phyloP scores from a whole-genome alignment of 2,329 filamentous ascomycete species.

The Stromatinia cepivora region DNA sequence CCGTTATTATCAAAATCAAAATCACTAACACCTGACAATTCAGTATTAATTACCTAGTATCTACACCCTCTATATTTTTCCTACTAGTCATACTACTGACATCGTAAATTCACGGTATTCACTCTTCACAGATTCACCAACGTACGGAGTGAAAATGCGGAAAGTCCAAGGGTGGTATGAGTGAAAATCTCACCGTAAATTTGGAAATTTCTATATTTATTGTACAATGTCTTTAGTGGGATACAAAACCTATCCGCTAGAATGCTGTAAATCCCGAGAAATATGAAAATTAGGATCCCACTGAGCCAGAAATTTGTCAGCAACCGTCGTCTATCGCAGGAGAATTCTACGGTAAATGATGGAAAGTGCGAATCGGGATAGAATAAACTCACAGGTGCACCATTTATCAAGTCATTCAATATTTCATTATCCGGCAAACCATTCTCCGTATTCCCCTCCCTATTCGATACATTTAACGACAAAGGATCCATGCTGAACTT shows the following conservation, averaged over 20 bases:
- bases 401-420: slow-evolving; percentile 1
- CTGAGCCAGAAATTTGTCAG: not conserved
- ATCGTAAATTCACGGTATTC: too few species aligned
- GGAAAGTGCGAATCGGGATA: too few species aligned
- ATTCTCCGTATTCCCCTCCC: not conserved
- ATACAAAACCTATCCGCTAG: not conserved
- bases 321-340: not conserved
- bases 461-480: not conserved
- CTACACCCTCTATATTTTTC: too few species aligned
- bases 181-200: not conserved
- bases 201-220: not conserved
- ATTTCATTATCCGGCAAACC: not conserved
- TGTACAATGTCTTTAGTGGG: not conserved
- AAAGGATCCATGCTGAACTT: not conserved
- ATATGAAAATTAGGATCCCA: not conserved
- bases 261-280: too few species aligned
- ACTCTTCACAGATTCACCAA: too few species aligned
- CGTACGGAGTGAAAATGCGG: too few species aligned
- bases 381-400: not conserved
- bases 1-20: too few species aligned
- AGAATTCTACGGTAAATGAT: not conserved
- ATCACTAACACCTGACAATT: too few species aligned
- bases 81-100: too few species aligned
- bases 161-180: not conserved
- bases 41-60: too few species aligned